Evolutionary conservation across 139 green algal genomes (phyloP), one percentile per base, ranked within the genome.

Genomic region (Chlamydomonas eustigma): DNA sequence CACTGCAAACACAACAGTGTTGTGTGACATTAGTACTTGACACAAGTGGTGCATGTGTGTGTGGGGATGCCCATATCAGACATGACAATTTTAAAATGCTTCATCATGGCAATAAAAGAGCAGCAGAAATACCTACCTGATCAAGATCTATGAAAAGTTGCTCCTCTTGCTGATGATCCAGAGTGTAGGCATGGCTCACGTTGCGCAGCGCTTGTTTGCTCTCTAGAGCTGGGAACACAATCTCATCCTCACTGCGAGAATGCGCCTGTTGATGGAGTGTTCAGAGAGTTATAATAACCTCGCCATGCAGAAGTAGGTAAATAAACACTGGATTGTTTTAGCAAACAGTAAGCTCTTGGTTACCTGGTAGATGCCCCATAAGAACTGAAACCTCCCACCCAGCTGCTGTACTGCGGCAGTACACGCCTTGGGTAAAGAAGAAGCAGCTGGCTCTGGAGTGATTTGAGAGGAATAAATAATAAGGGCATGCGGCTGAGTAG

Each of bases 191-290:
- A 80, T 98, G 92, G 76, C 87, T 94, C 30, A 99, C 92, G 84
- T 98, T 97, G 73, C 84, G 80, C 77, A 98, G 88, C 18, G 89
- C 88, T 79, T 98, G 91, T 85, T 98, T 98, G 12, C 82, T 83
- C 86, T 99, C 95, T 39, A 99, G 84, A 3, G 93, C 95, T 33
- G 95, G 95, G 63, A 99, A 99, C 67, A 99, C 93, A 39, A 99
- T 95, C 67, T 97, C 90, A 80, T 99, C 95, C 81, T 99, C 95
- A 0, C 88, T 81, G 34, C 88, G 80, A 50, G 74, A 86, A 82
- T 93, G 88, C 2, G 86, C 86, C 39, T 36, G n/a, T n/a, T 37
- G 8, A 30, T 69, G 5, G 18, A 58, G 44, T 12, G 18, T 18
- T 28, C 12, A 12, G 18, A 12, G 18, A 28, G 44, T 58, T 28